phyloP scores from a whole-genome alignment of 306 rosid genomes.

The Cucurbita maxima region DNA sequence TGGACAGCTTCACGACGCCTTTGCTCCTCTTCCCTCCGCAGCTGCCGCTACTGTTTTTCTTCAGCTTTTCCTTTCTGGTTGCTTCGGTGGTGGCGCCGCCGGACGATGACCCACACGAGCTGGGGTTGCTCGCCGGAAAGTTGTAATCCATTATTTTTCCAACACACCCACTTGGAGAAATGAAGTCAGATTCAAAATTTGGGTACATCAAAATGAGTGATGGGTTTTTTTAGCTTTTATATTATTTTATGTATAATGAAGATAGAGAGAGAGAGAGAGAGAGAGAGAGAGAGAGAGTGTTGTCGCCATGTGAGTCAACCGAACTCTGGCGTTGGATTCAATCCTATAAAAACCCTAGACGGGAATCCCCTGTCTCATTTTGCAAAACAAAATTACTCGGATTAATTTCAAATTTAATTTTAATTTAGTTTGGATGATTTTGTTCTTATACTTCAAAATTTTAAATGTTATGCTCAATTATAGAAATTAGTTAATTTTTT shows the following conservation, averaged over 20 bases:
- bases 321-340: slow-evolving; percentile 70
- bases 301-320: slow-evolving; percentile 55
- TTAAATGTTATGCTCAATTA: too few relatives aligned
- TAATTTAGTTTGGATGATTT: too few relatives aligned
- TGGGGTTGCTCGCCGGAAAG: slow-evolving; percentile 9
- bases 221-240: neutral
- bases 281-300: slow-evolving; percentile 10
- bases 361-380: neutral
- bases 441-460: too few relatives aligned
- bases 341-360: slow-evolving; percentile 12
- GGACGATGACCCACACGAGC: slow-evolving; percentile 28
- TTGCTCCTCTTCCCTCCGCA: slow-evolving; percentile 14
- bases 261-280: slow-evolving; percentile 9
- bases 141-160: neutral
- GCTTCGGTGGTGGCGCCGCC: slow-evolving; percentile 8
- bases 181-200: neutral
- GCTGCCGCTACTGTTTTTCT: neutral
- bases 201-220: neutral
- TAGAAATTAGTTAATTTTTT: too few relatives aligned
- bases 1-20: slow-evolving; percentile 51
- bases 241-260: neutral
- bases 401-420: too few relatives aligned
- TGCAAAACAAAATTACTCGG: neutral
- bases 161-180: neutral
- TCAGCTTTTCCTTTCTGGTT: slow-evolving; percentile 4